phyloP scores from a whole-genome alignment of 2,329 filamentous ascomycete genomes.

The Lachnellula occidentalis region DNA sequence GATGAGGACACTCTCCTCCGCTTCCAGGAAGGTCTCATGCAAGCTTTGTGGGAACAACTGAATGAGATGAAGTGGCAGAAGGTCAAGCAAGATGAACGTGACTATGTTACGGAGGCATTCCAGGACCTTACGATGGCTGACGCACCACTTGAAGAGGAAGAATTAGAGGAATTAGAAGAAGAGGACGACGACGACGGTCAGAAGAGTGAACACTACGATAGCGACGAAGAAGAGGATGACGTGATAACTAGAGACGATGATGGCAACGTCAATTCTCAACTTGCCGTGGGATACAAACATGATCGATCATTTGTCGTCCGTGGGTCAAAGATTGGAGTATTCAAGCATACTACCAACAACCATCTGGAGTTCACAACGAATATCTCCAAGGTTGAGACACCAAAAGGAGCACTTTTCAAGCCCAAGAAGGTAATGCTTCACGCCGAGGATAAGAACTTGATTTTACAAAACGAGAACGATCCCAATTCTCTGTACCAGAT shows the following conservation, averaged over 20 bases:
- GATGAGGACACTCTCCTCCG: slow-evolving; percentile 73
- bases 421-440: slow-evolving; percentile 60
- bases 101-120: slow-evolving; percentile 94
- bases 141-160: slow-evolving; percentile 47
- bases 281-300: slow-evolving; percentile 95
- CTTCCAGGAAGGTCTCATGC: slow-evolving; percentile 92
- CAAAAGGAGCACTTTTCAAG: slow-evolving; percentile 79
- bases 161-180: slow-evolving; percentile 38
- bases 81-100: slow-evolving; percentile 83
- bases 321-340: slow-evolving; percentile 96
- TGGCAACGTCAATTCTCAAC: slow-evolving; percentile 83
- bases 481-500: slow-evolving; percentile 92
- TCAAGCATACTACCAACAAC: slow-evolving; percentile 92
- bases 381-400: slow-evolving; percentile 91
- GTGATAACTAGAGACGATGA: slow-evolving; percentile 62
- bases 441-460: slow-evolving; percentile 32
- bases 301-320: slow-evolving; percentile 96
- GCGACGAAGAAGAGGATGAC: slow-evolving; percentile 76
- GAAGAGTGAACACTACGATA: slow-evolving; percentile 68
- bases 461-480: slow-evolving; percentile 46
- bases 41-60: slow-evolving; percentile 91
- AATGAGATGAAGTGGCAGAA: slow-evolving; percentile 94
- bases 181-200: slow-evolving; percentile 60
- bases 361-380: slow-evolving; percentile 94
- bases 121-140: slow-evolving; percentile 93